Evolutionary conservation across 2,329 filamentous ascomycete genomes (phyloP).

Genomic region (Trichoderma guizhouense): DNA sequence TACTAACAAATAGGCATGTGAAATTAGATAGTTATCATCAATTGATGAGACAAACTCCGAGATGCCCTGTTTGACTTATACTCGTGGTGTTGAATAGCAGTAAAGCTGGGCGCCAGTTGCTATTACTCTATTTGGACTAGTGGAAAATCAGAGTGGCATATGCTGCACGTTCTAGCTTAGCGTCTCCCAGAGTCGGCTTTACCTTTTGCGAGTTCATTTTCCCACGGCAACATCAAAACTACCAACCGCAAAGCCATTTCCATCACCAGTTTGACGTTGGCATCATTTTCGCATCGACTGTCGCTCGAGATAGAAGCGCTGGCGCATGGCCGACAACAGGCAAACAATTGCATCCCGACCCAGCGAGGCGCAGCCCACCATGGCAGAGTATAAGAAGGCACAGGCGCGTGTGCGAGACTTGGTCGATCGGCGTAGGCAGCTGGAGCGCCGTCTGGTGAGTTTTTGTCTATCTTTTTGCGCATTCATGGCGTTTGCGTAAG

Average conservation of each 20-base stretch:
- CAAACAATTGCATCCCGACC: conserved; percentile 24
- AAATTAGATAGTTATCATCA: too few species aligned
- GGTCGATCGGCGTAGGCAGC: conserved; percentile 41
- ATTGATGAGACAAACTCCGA: too few species aligned
- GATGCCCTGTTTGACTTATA: not conserved
- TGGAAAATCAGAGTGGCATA: not conserved
- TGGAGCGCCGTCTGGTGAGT: conserved; percentile 39
- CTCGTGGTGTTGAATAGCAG: not conserved
- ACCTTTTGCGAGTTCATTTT: not conserved
- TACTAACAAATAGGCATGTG: too few species aligned
- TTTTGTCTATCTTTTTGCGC: not conserved
- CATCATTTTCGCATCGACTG: not conserved
- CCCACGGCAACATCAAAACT: not conserved
- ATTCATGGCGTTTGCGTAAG: not conserved
- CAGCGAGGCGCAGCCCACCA: conserved; percentile 33
- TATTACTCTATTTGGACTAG: not conserved
- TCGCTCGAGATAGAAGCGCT: not conserved
- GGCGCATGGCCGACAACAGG: conserved; percentile 37
- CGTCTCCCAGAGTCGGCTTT: not conserved
- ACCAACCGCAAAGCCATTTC: not conserved
- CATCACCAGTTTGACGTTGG: not conserved
- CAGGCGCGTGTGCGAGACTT: conserved; percentile 47
- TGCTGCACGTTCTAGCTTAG: not conserved
- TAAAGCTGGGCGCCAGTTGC: not conserved
- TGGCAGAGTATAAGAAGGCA: conserved; percentile 50